These are phyloP conservation scores for Canariomyces notabilis DNA, from an alignment of 2,329 filamentous ascomycete species.

Conservation along the genomic window DNA sequence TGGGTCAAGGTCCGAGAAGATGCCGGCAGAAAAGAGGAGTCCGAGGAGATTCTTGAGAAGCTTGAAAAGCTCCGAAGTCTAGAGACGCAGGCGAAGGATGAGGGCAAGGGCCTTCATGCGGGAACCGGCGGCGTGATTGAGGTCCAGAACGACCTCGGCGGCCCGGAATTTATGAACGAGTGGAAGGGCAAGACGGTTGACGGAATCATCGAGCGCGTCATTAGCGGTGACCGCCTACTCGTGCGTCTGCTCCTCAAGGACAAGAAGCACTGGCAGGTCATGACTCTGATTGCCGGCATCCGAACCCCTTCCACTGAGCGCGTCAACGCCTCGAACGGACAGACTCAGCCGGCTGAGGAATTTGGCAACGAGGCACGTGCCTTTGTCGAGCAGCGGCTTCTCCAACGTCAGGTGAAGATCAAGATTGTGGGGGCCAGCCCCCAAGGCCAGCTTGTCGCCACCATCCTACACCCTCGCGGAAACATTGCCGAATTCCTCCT, in stretches of 20 bases:
- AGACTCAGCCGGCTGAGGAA: constrained; percentile 80
- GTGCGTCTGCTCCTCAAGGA: constrained; percentile 75
- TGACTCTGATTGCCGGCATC: constrained; percentile 84
- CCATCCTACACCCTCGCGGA: constrained; percentile 80
- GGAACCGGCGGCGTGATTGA: constrained; percentile 63
- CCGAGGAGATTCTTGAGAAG: constrained; percentile 64
- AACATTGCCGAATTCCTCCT: constrained; percentile 91
- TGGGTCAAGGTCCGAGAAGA: constrained; percentile 94
- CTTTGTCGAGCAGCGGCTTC: constrained; percentile 79
- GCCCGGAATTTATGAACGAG: constrained; percentile 72
- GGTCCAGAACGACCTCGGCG: constrained; percentile 73
- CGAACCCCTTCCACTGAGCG: constrained; percentile 86
- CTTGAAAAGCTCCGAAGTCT: constrained; percentile 73
- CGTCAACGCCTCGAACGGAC: constrained; percentile 69
- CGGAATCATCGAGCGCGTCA: constrained; percentile 81
- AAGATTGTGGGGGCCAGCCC: constrained; percentile 81
- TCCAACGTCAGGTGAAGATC: constrained; percentile 81
- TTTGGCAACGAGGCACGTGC: constrained; percentile 82
- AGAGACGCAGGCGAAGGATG: constrained; percentile 71
- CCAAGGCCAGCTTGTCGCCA: constrained; percentile 86
- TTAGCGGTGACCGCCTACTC: constrained; percentile 86
- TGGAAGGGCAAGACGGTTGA: constrained; percentile 84
- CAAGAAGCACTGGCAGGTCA: constrained; percentile 80
- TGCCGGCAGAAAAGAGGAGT: constrained; percentile 84
- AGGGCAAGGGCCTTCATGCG: constrained; percentile 77